These are phyloP conservation scores for Volutella citrinella DNA, from an alignment of 2,329 filamentous ascomycete genomes.

Conservation along the genomic window DNA sequence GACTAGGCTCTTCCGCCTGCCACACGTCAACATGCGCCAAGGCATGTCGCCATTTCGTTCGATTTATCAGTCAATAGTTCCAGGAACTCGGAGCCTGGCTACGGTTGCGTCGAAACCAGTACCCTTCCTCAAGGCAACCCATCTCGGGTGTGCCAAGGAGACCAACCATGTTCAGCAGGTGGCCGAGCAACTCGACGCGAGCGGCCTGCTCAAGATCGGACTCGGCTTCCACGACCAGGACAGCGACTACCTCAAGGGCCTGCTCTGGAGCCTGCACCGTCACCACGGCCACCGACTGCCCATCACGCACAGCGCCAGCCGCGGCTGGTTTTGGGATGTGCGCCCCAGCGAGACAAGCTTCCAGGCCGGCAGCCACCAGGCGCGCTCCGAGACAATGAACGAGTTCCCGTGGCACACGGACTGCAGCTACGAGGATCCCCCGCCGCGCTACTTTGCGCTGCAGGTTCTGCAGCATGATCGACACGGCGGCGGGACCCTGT, in stretches of 20 bases:
- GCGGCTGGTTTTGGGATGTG: conserved; percentile 45
- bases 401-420: conserved; percentile 44
- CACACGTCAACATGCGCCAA: no score
- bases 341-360: conserved; percentile 27
- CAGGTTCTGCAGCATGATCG: conserved; percentile 40
- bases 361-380: conserved; percentile 30
- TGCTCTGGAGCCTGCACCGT: conserved; percentile 32
- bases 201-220: conserved; percentile 35
- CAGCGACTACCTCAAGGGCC: conserved; percentile 32
- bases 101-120: conserved; percentile 6
- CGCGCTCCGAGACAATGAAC: conserved; percentile 40
- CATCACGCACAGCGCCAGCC: conserved; percentile 37
- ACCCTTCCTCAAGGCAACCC: conserved; percentile 11
- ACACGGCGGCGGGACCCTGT: conserved; percentile 38
- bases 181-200: conserved; percentile 11
- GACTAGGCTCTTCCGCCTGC: no score
- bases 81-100: neutral
- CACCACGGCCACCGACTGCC: conserved; percentile 34
- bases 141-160: conserved; percentile 12
- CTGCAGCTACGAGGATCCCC: conserved; percentile 38
- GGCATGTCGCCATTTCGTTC: neutral
- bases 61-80: neutral
- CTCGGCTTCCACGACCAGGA: conserved; percentile 30
- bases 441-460: conserved; percentile 38
- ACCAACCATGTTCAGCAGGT: conserved; percentile 16